phyloP scores from a whole-genome alignment of 2,329 filamentous ascomycete species.

The Myrmaecium sp. region DNA sequence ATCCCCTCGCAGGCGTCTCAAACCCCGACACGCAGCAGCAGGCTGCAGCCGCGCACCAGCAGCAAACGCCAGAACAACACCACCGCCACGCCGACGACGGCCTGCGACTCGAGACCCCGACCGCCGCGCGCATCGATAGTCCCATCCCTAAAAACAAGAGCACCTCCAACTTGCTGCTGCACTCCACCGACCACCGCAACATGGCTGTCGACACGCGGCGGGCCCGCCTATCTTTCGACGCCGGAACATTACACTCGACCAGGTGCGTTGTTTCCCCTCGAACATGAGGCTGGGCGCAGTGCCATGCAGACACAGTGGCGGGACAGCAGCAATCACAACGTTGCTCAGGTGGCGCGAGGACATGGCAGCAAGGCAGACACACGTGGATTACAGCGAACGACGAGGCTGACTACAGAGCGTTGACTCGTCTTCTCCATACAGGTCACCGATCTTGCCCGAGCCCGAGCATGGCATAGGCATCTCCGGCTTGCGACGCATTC shows the following conservation, averaged over 20 bases:
- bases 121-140: constrained; percentile 12
- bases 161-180: constrained; percentile 29
- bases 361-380: constrained; percentile 1
- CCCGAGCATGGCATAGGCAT: constrained; percentile 75
- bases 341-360: constrained; percentile 1
- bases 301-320: no score
- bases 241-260: constrained; percentile 45
- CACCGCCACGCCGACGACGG: constrained; percentile 2
- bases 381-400: not conserved
- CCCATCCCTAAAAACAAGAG: constrained; percentile 31
- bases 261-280: constrained; percentile 42
- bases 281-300: not conserved
- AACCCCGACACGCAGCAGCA: constrained; percentile 4
- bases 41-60: constrained; percentile 5
- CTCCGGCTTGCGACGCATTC: constrained; percentile 82
- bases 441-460: constrained; percentile 67
- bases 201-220: constrained; percentile 38
- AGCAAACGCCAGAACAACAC: constrained; percentile 4
- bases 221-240: constrained; percentile 64
- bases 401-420: constrained; percentile 3
- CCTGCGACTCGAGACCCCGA: no score
- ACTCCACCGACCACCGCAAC: constrained; percentile 12
- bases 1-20: constrained; percentile 4
- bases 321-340: no score
- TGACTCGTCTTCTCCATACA: constrained; percentile 19